These are phyloP conservation scores for Boletus rubescentipes DNA, from an alignment of 768 basidiomycete species.

Conservation along the genomic window DNA sequence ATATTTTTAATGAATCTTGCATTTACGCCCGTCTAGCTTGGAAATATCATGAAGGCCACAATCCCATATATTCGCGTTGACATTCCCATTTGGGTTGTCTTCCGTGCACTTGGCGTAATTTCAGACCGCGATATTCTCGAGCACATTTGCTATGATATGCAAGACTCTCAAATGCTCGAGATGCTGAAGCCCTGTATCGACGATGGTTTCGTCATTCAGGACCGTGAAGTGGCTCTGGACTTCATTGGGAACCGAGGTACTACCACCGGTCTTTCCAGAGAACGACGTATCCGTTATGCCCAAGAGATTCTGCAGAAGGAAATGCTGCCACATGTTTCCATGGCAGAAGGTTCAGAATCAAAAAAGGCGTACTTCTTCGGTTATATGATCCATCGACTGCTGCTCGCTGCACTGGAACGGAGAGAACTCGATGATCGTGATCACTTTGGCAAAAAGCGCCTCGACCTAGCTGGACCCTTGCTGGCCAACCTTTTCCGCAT, in stretches of 20 bases:
- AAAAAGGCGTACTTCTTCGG: slow-evolving; percentile 99
- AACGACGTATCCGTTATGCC: slow-evolving; percentile 92
- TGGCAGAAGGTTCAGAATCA: slow-evolving; percentile 92
- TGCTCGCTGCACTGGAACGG: slow-evolving; percentile 90
- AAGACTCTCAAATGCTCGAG: slow-evolving; percentile 94
- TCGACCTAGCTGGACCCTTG: slow-evolving; percentile 94
- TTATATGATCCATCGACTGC: slow-evolving; percentile 97
- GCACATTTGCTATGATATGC: slow-evolving; percentile 98
- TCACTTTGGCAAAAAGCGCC: slow-evolving; percentile 97
- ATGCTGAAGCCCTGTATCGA: slow-evolving; percentile 99
- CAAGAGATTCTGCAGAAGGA: slow-evolving; percentile 98
- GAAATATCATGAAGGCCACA: slow-evolving; percentile 94
- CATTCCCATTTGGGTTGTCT: slow-evolving; percentile 98
- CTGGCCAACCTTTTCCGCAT: slow-evolving; percentile 97
- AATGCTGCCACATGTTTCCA: slow-evolving; percentile 96
- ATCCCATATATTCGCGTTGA: slow-evolving; percentile 98
- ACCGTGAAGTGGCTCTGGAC: slow-evolving; percentile 94
- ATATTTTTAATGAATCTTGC: neutral
- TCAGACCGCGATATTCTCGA: slow-evolving; percentile 97
- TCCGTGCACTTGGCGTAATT: slow-evolving; percentile 95
- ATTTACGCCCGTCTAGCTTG: slow-evolving; percentile 47
- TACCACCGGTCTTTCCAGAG: slow-evolving; percentile 86
- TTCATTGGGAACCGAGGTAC: slow-evolving; percentile 99
- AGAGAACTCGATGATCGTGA: slow-evolving; percentile 98
- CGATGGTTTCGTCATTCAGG: slow-evolving; percentile 97